Base-by-base conservation (phyloP, 352 stramenopile species). In the Phytopythium aichiense region DNA sequence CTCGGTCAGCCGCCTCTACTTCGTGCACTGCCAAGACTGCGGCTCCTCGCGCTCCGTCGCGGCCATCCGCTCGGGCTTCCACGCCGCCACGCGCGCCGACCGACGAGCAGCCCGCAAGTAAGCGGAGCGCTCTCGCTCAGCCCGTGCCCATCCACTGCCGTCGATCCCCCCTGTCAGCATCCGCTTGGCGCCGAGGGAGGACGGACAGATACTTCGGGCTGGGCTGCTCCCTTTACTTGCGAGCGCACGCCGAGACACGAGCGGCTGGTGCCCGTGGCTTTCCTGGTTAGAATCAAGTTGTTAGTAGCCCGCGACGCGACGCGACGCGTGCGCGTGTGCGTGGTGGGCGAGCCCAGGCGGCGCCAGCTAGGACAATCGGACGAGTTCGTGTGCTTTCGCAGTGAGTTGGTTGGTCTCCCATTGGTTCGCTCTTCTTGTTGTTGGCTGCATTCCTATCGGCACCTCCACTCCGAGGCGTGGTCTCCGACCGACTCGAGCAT, bases 11-110 rank as follows among this genome's bases (percentile, higher is more conserved):
- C 88, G 97, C 48, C 88, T 99, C 60, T 98, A 98, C 77, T 99
- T 99, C 74, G 96, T 98, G 60, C 91, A 98, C 69, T 99, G 98
- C 79, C 92, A 98, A 72, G 96, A 98, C 76, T 99, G 97, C 74
- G 98, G 97, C 31, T 98, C 91, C 37, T 97, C 83, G 66, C 88
- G 98, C 58, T 98, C 92, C 62, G 98, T 99, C 28, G 95, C 97
- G 37, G 87, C 92, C 30, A 99, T 99, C 72, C 91, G 96, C 60
- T 97, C 91, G 61, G 97, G 97, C 88, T 99, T 99, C 89, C 97
- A 99, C 84, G 97, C 97, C 40, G 88, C 88, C 30, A 92, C 81
- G 38, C 86, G 88, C 59, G 91, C 84, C 60, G 87, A 95, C 69
- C 77, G 87, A 88, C 74, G 87, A 71, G 87, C 87, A 33, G 84